Conservation (phyloP, 2,329 filamentous ascomycete species). For the Diaporthe vexans region DNA sequence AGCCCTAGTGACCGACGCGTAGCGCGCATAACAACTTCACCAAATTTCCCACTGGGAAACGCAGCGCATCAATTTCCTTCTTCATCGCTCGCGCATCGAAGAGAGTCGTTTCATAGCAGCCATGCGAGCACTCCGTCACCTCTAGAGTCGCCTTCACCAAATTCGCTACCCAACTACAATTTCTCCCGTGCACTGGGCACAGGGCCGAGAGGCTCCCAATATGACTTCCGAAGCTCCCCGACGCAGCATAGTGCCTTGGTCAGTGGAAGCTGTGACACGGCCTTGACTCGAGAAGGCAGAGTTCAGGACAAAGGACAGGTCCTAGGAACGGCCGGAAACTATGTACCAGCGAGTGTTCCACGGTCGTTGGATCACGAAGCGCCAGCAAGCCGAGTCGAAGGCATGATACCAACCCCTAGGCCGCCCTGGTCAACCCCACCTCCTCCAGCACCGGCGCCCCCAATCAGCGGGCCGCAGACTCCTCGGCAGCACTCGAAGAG, state of each 20-base stretch:
- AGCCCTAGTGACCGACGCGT: background rate
- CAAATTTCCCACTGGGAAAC: slow-evolving; percentile 6
- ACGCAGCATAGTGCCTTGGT: background rate
- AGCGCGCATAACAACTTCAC: slow-evolving; percentile 22
- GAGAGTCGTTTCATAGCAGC: slow-evolving; percentile 41
- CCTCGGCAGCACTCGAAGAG: slow-evolving; percentile 35
- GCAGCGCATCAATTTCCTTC: slow-evolving; percentile 15
- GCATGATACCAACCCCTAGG: background rate
- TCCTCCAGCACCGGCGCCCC: slow-evolving; percentile 12
- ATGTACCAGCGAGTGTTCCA: slow-evolving; percentile 4
- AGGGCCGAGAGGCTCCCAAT: background rate
- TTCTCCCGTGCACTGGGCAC: slow-evolving; percentile 30
- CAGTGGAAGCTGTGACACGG: slow-evolving; percentile 9
- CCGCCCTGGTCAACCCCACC: background rate
- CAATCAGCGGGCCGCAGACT: slow-evolving; percentile 7
- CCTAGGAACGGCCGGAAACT: background rate
- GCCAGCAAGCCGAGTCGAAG: background rate
- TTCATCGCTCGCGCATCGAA: slow-evolving; percentile 10
- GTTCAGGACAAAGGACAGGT: background rate
- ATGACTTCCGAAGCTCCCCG: slow-evolving; percentile 20
- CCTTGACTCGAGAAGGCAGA: background rate
- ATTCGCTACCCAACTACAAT: slow-evolving; percentile 30
- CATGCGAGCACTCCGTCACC: slow-evolving; percentile 45
- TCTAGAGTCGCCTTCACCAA: slow-evolving; percentile 44
- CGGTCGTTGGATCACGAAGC: background rate